phyloP scores from a whole-genome alignment of 1,139 yeast species.

The Zygosaccharomyces sapae region DNA sequence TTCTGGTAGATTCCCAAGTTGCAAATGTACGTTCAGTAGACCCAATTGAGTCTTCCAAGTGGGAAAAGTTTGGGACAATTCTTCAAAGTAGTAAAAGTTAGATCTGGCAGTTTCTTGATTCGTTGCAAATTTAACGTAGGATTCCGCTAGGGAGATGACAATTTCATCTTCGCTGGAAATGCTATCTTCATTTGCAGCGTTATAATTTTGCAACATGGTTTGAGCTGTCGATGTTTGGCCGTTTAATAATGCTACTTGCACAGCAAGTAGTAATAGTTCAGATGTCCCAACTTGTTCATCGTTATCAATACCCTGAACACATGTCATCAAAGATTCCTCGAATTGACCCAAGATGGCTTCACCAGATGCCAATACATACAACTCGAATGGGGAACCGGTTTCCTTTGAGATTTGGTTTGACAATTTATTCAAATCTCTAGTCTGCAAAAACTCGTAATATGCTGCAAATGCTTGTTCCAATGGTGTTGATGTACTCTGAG shows the following conservation, averaged over 20 bases:
- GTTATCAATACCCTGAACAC: constrained; percentile 29
- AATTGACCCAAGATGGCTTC: constrained; percentile 28
- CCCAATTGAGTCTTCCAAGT: constrained; percentile 39
- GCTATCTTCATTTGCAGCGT: constrained; percentile 25
- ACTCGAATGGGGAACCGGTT: constrained; percentile 22
- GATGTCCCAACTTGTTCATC: constrained; percentile 25
- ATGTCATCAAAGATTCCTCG: constrained; percentile 26
- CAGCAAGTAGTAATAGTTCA: constrained; percentile 32
- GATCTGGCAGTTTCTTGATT: constrained; percentile 32
- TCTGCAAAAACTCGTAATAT: constrained; percentile 23
- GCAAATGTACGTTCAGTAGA: constrained; percentile 39
- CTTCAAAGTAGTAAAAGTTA: constrained; percentile 37
- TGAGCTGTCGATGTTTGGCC: constrained; percentile 27
- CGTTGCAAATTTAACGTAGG: constrained; percentile 32
- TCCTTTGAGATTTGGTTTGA: constrained; percentile 17
- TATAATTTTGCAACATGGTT: constrained; percentile 30
- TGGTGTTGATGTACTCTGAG: constrained; percentile 12
- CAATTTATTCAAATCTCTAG: constrained; percentile 19
- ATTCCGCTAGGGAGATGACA: constrained; percentile 33
- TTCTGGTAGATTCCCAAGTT: constrained; percentile 42
- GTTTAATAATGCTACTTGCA: constrained; percentile 29
- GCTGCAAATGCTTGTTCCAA: constrained; percentile 23
- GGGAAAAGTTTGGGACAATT: constrained; percentile 36
- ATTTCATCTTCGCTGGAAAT: constrained; percentile 35
- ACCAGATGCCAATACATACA: constrained; percentile 31